Evolutionary conservation across 345 rosid species (phyloP).

Genomic region (Lagerstroemia speciosa): DNA sequence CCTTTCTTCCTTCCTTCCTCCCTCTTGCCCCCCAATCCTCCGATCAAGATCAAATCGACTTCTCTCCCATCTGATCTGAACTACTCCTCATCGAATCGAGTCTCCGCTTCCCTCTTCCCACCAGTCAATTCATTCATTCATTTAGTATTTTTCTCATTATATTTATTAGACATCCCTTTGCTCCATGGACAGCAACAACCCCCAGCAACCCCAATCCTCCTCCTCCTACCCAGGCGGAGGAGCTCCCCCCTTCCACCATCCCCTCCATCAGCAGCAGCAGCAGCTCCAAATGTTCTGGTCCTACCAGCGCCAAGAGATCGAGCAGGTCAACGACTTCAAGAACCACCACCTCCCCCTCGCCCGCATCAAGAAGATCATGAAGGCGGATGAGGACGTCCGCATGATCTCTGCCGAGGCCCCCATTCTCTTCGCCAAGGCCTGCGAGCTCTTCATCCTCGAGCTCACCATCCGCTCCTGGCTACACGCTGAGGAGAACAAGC

Average conservation of each 20-base stretch:
- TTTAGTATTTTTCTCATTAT: too few relatives aligned
- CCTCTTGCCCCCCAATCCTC: too few relatives aligned
- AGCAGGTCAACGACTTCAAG: slow-evolving; percentile 83
- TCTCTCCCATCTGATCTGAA: too few relatives aligned
- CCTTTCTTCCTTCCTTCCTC: too few relatives aligned
- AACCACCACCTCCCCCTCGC: slow-evolving; percentile 96
- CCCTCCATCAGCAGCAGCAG: slow-evolving; percentile 85
- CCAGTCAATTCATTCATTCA: neutral
- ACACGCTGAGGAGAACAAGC: slow-evolving; percentile 90
- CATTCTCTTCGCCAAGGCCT: slow-evolving; percentile 83
- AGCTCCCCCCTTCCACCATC: slow-evolving; percentile 51
- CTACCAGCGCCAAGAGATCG: slow-evolving; percentile 82
- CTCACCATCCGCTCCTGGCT: slow-evolving; percentile 95
- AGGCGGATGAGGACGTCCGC: slow-evolving; percentile 92
- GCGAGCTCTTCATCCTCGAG: slow-evolving; percentile 89
- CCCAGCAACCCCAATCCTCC: slow-evolving; percentile 52
- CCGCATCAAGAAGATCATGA: slow-evolving; percentile 94
- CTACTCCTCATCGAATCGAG: too few relatives aligned
- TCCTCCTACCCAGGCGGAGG: slow-evolving; percentile 30
- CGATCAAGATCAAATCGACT: too few relatives aligned
- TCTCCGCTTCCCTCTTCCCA: too few relatives aligned
- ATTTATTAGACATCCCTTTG: neutral
- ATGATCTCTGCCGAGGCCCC: slow-evolving; percentile 99
- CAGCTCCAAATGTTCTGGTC: slow-evolving; percentile 89
- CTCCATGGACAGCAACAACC: slow-evolving; percentile 21